Evolutionary conservation across 2,329 filamentous ascomycete species (phyloP).

Genomic region (Leptodontidium sp.): DNA sequence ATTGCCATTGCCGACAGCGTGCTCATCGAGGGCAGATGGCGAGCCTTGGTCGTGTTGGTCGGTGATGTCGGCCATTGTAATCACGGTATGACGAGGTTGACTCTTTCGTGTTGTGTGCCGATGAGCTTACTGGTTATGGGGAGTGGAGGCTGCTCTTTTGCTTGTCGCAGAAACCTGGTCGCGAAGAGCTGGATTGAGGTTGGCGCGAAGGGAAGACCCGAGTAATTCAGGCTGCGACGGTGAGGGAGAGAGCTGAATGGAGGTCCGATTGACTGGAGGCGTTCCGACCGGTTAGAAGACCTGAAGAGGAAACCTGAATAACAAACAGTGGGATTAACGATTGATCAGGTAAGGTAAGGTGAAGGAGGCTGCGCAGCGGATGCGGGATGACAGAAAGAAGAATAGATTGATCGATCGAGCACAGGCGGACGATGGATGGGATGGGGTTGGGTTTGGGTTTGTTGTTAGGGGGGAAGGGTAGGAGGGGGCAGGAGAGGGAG

Average conservation of each 20-base stretch:
- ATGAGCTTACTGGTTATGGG: conserved; percentile 49
- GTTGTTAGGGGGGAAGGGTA: background rate
- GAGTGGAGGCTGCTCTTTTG: conserved; percentile 45
- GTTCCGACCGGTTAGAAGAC: conserved; percentile 32
- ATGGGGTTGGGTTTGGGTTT: background rate
- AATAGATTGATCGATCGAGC: conserved; percentile 41
- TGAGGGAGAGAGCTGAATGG: conserved; percentile 14
- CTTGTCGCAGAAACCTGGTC: conserved; percentile 48
- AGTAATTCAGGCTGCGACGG: conserved; percentile 31
- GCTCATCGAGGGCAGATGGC: conserved; percentile 77
- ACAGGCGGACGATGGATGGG: conserved; percentile 34
- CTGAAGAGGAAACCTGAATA: conserved; percentile 38
- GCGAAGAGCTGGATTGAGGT: conserved; percentile 46
- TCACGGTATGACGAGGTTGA: conserved; percentile 48
- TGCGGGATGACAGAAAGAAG: conserved; percentile 46
- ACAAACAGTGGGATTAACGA: conserved; percentile 45
- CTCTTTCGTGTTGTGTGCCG: conserved; percentile 48
- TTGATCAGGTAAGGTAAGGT: conserved; percentile 44
- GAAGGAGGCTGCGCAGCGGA: conserved; percentile 35
- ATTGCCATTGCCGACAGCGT: conserved; percentile 78
- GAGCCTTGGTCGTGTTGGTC: conserved; percentile 81
- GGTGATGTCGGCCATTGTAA: conserved; percentile 79
- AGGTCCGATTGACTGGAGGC: conserved; percentile 29
- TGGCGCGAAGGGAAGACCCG: conserved; percentile 45
- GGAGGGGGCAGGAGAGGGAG: background rate